Conservation (phyloP, 139 green algal species). For the Edaphochlamys debaryana region DNA sequence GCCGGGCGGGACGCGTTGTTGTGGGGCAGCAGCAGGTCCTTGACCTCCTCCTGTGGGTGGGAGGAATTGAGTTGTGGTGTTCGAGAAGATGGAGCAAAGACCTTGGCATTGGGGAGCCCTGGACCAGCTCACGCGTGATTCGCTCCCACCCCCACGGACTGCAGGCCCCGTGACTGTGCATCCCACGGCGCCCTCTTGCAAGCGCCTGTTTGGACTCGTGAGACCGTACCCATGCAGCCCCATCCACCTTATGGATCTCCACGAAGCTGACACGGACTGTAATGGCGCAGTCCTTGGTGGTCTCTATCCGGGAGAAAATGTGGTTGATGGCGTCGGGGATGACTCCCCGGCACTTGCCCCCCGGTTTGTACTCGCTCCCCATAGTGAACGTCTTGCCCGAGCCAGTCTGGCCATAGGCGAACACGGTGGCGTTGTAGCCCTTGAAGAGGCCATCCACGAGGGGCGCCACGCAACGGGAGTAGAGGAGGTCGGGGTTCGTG, state of each 20-base stretch:
- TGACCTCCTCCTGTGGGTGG: conserved; percentile 85
- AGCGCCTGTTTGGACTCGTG: too few species aligned
- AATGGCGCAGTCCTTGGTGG: conserved; percentile 61
- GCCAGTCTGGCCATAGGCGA: conserved; percentile 79
- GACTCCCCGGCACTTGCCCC: conserved; percentile 65
- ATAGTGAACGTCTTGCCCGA: conserved; percentile 94
- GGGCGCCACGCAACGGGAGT: conserved; percentile 77
- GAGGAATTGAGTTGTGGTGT: too few species aligned
- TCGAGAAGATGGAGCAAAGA: too few species aligned
- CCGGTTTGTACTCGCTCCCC: conserved; percentile 78
- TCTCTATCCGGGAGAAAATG: conserved; percentile 78
- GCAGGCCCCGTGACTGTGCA: too few species aligned
- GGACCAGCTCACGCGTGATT: too few species aligned
- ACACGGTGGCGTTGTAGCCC: conserved; percentile 92
- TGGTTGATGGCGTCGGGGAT: conserved; percentile 85
- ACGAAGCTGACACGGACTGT: conserved; percentile 90
- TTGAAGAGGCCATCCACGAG: conserved; percentile 89
- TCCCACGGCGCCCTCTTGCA: too few species aligned
- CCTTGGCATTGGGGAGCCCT: too few species aligned
- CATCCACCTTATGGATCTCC: conserved; percentile 95
- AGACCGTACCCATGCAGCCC: too few species aligned
- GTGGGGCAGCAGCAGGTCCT: conserved; percentile 77
- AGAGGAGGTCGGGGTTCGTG: conserved; percentile 63
- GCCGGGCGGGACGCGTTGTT: conserved; percentile 37
- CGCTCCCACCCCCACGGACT: too few species aligned